A percentile compares a stretch with the other conserved stretches of the same genome.
Conservation (phyloP, 2,329 filamentous ascomycete species). For the Ophiostoma australiae region DNA sequence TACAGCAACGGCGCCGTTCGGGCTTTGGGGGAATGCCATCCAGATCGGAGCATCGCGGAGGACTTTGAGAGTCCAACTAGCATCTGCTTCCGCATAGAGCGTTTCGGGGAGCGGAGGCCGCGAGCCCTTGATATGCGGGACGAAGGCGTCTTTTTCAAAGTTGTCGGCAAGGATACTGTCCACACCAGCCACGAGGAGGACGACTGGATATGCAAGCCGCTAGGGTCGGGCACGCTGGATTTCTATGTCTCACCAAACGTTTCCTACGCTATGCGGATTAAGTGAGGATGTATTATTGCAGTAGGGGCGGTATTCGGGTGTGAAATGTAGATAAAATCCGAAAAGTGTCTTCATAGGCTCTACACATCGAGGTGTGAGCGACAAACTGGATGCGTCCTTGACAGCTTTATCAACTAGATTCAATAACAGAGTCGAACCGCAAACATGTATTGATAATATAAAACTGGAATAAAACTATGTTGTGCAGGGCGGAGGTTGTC, state of each 20-base stretch:
- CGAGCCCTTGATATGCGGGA: background rate
- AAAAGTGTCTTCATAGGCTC: background rate
- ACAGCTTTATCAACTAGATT: no score
- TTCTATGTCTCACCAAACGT: background rate
- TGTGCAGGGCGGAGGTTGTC: background rate
- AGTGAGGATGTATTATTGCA: background rate
- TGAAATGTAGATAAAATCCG: background rate
- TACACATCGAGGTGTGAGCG: no score
- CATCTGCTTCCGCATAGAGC: background rate
- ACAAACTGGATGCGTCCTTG: no score
- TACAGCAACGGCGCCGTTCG: background rate
- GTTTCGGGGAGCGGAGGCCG: background rate
- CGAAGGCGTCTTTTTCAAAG: background rate
- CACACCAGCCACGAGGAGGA: background rate
- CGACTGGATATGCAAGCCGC: background rate
- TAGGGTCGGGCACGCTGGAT: background rate
- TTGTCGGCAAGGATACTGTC: background rate
- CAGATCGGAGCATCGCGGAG: background rate
- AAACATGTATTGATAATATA: no score
- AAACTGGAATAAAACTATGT: background rate
- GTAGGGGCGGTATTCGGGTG: background rate
- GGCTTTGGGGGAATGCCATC: background rate
- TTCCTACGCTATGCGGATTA: background rate
- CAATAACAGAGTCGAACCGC: no score
- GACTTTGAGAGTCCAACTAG: background rate